Percentiles rank a stretch among this genome's conserved stretches.
phyloP scores from a whole-genome alignment of 306 rosid species.

The Cicer chorassanicum region DNA sequence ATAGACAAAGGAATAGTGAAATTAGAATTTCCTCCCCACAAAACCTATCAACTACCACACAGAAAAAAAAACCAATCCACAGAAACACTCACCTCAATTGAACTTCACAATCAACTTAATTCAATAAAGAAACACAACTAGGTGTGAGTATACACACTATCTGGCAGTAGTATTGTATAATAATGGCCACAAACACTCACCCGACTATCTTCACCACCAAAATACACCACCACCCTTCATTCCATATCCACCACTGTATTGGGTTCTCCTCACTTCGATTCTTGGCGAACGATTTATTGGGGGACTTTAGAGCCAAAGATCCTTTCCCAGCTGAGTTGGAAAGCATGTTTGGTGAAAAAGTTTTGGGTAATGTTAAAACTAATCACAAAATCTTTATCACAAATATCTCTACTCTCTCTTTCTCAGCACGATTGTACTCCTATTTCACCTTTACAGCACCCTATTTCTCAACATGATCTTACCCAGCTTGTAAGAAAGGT shows the following conservation, averaged over 20 bases:
- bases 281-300: conserved; percentile 49
- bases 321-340: conserved; percentile 86
- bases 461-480: conserved; percentile 64
- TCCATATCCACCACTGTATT: neutral
- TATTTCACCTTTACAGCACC: conserved; percentile 57
- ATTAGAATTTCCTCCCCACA: neutral
- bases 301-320: conserved; percentile 86
- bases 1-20: neutral
- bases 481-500: conserved; percentile 70
- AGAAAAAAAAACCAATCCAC: conserved; percentile 4
- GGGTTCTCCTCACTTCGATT: neutral
- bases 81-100: neutral
- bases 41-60: neutral
- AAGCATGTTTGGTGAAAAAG: conserved; percentile 77
- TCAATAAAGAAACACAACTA: neutral
- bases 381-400: conserved; percentile 93
- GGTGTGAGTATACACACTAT: neutral
- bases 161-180: neutral
- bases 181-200: conserved; percentile 38
- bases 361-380: conserved; percentile 56
- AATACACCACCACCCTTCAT: neutral
- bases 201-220: neutral
- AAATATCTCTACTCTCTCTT: conserved; percentile 66
- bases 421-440: conserved; percentile 63
- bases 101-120: neutral